Evolutionary conservation across 768 basidiomycete genomes (phyloP), one percentile per base, ranked within the genome.

Genomic region (Rhizopogon rudus): DNA sequence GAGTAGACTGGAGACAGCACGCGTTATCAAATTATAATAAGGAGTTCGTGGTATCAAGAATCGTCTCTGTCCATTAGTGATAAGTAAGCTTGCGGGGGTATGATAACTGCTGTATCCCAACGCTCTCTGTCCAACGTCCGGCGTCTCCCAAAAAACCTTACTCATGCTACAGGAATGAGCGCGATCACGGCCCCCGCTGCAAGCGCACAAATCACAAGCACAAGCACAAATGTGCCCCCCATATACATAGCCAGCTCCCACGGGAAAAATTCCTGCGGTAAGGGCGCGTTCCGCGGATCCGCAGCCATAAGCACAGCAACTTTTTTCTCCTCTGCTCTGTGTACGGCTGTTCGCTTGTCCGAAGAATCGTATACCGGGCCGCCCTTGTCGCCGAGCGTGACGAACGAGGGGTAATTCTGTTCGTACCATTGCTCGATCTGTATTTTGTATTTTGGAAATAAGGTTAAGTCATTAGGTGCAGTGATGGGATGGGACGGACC

Each of bases 391-490:
- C 60, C 61, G 25, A 66, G 55, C 1, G 60, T 17, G 43, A 99
- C 81, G 76, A 96, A 97, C 3, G 93, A 91, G 2, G 96, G 96
- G 74, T 91, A 99, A 70, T 95, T 79, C 61, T 86, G 88, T 71
- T 98, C 96, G 55, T 76, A 84, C 96, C 96, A 98, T 71, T 86
- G 83, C 63, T 98, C 95, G 68, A 98, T 91, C 92, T 87, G 25
- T 25, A 25, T 25, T 25, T 25, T 25, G 25, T 25, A 25, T 25
- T 25, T 25, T 25, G 63, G 20, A 50, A 37, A 37, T 37, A 13
- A 37, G 25, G 4, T 4, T 25, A 25, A 25, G 25, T 25, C 4
- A 25, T 25, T 25, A 25, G 25, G 4, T 25, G 25, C 25, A 37
- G 13, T 4, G 35, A 13, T 5, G 4, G 35, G 35, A 35, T 12